Percentiles rank a stretch among this genome's conserved stretches.
phyloP scores from a whole-genome alignment of 768 basidiomycete species.

The Pulveroboletus ravenelii region DNA sequence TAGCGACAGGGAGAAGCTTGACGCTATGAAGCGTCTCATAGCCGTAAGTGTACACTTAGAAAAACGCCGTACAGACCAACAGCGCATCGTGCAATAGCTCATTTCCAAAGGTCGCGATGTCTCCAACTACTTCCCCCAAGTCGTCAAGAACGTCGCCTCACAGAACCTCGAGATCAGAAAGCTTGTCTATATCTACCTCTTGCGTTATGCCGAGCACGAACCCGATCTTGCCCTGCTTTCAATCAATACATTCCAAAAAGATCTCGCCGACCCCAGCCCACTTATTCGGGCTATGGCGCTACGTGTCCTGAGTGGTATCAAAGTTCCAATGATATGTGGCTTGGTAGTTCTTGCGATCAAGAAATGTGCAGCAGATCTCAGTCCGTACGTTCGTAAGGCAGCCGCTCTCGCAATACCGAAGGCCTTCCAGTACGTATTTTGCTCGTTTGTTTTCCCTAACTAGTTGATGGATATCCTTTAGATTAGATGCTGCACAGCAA shows the following conservation, averaged over 20 bases:
- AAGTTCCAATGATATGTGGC: constrained; percentile 81
- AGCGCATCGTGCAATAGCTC: constrained; percentile 45
- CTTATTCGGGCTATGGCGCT: constrained; percentile 96
- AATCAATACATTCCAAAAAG: constrained; percentile 98
- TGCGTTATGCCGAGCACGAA: constrained; percentile 88
- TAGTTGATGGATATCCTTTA: constrained; percentile 29
- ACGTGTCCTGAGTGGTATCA: constrained; percentile 87
- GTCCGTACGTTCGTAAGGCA: constrained; percentile 92
- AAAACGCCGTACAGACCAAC: not conserved
- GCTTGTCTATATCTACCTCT: constrained; percentile 95
- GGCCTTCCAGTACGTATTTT: constrained; percentile 60
- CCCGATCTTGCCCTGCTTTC: constrained; percentile 93
- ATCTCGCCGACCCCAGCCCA: constrained; percentile 86
- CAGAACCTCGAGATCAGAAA: constrained; percentile 92
- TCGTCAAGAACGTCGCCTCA: constrained; percentile 95
- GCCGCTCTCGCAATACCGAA: constrained; percentile 89
- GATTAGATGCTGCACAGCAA: constrained; percentile 71
- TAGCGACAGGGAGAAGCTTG: constrained; percentile 85
- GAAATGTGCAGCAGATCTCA: constrained; percentile 87
- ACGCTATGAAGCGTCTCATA: constrained; percentile 92
- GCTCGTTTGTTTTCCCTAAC: constrained; percentile 6
- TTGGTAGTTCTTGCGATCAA: constrained; percentile 85
- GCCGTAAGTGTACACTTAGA: constrained; percentile 55
- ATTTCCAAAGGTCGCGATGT: constrained; percentile 91
- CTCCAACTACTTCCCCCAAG: constrained; percentile 91